Percentiles rank a stretch among this genome's conserved stretches.
phyloP scores from a whole-genome alignment of 2,329 filamentous ascomycete species.

The Penicillium rolfsii region DNA sequence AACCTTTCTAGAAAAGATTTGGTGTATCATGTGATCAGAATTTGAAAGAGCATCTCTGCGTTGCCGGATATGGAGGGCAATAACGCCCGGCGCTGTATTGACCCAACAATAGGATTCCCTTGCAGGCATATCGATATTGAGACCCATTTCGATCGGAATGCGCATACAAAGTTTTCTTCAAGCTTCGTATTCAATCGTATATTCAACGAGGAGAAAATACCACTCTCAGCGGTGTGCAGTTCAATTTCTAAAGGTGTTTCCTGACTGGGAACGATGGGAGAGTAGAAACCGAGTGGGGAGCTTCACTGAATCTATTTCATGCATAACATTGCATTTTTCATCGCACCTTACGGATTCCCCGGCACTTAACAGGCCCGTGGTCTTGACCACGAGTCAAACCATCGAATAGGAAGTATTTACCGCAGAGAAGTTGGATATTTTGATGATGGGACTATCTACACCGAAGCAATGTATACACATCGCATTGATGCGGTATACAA shows the following conservation, averaged over 20 bases:
- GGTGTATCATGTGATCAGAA: too few species aligned
- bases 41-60: too few species aligned
- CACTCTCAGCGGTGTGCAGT: background rate
- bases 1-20: too few species aligned
- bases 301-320: background rate
- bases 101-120: background rate
- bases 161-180: background rate
- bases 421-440: too few species aligned
- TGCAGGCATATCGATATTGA: background rate
- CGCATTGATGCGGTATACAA: too few species aligned
- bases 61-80: too few species aligned
- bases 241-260: background rate
- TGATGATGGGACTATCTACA: background rate
- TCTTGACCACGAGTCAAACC: background rate
- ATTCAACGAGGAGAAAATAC: background rate
- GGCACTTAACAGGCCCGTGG: background rate
- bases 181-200: too few species aligned
- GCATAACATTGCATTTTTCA: background rate
- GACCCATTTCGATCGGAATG: background rate
- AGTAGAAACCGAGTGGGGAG: background rate
- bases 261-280: background rate
- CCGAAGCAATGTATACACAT: too few species aligned
- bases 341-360: background rate
- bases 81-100: background rate
- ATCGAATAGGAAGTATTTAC: background rate